phyloP scores from a whole-genome alignment of 164 flowering plant species.

The Piper longum region DNA sequence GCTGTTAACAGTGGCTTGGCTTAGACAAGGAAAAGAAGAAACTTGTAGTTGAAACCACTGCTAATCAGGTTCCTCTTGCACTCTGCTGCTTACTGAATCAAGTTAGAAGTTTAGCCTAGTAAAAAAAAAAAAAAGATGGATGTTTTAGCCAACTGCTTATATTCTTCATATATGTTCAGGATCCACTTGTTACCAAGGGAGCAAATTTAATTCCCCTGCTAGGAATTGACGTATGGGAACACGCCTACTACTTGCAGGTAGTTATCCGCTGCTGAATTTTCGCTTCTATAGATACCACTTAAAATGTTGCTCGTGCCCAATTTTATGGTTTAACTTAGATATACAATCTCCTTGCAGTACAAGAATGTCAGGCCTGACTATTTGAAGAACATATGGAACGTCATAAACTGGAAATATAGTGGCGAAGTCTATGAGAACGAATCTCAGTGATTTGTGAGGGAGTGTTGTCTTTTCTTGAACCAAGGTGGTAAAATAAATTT shows the following conservation, averaged over 20 bases:
- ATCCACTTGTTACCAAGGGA: conserved; percentile 80
- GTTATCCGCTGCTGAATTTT: neutral
- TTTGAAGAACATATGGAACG: conserved; percentile 88
- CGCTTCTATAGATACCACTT: neutral
- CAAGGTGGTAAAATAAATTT: neutral
- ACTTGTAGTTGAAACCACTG: conserved; percentile 83
- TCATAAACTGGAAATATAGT: conserved; percentile 83
- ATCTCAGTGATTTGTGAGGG: neutral
- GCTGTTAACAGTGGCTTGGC: conserved; percentile 71
- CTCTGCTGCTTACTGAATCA: neutral
- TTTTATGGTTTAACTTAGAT: neutral
- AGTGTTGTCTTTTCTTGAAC: neutral
- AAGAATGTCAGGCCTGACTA: conserved; percentile 92
- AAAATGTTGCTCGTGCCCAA: neutral
- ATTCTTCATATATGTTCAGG: conserved; percentile 28
- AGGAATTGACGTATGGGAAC: conserved; percentile 99
- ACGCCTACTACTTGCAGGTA: conserved; percentile 98
- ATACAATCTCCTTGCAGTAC: conserved; percentile 46
- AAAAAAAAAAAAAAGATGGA: neutral
- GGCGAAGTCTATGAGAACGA: conserved; percentile 31
- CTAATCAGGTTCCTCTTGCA: conserved; percentile 58
- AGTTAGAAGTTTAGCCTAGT: neutral
- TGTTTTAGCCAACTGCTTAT: neutral
- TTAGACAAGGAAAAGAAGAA: conserved; percentile 62
- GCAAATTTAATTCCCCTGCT: conserved; percentile 66